Conservation (phyloP, 2,329 filamentous ascomycete genomes). For the Fusarium poae region DNA sequence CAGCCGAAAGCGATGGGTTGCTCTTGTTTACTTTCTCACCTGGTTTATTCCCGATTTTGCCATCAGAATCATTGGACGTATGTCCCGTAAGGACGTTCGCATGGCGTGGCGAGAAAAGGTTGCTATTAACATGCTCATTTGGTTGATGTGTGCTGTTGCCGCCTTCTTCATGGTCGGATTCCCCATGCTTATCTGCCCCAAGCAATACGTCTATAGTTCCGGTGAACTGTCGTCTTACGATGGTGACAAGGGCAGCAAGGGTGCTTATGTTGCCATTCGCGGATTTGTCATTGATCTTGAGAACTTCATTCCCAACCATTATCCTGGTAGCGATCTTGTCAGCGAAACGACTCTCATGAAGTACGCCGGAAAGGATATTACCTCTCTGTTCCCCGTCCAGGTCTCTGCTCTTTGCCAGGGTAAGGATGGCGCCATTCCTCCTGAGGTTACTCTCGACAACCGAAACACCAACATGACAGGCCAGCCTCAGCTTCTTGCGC, state of each 20-base stretch:
- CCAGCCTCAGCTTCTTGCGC: constrained; percentile 72
- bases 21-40: constrained; percentile 84
- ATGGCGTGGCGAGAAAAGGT: constrained; percentile 97
- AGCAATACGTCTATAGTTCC: constrained; percentile 86
- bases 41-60: constrained; percentile 89
- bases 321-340: constrained; percentile 76
- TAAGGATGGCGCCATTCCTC: constrained; percentile 72
- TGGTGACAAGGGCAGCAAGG: constrained; percentile 72
- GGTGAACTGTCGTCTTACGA: constrained; percentile 80
- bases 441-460: constrained; percentile 87
- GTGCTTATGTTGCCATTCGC: constrained; percentile 83
- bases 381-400: constrained; percentile 89
- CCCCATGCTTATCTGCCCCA: constrained; percentile 89
- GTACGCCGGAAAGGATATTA: constrained; percentile 91
- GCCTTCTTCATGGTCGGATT: constrained; percentile 93
- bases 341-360: constrained; percentile 71
- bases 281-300: constrained; percentile 89
- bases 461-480: constrained; percentile 80
- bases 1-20: constrained; percentile 91
- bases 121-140: constrained; percentile 98
- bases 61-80: constrained; percentile 81
- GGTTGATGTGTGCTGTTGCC: constrained; percentile 82
- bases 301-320: constrained; percentile 73
- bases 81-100: constrained; percentile 92
- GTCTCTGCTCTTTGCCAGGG: constrained; percentile 92